Percentiles rank a stretch among this genome's conserved stretches.
Conservation (phyloP, 148 eudicot species). For the Drosera capensis region DNA sequence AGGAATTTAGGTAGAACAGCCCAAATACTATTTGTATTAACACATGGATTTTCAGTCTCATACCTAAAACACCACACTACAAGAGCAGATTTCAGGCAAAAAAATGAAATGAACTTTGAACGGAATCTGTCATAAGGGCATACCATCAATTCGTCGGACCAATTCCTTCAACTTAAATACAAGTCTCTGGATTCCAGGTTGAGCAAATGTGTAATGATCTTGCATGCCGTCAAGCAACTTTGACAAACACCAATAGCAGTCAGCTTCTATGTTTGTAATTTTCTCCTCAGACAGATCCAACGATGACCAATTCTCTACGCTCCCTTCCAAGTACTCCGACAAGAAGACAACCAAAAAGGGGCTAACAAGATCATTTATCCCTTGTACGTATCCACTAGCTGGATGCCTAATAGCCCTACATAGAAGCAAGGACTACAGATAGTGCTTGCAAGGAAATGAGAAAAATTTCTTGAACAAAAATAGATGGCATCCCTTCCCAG, state of each 20-base stretch:
- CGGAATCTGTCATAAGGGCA: not conserved
- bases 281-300: conserved; percentile 46
- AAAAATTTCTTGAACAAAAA: too few relatives aligned
- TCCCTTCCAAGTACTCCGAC: conserved; percentile 70
- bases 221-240: conserved; percentile 97
- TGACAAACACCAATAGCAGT: conserved; percentile 88
- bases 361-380: conserved; percentile 91
- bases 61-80: too few relatives aligned
- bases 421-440: conserved; percentile 3
- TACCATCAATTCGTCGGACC: conserved; percentile 88
- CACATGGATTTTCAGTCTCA: too few relatives aligned
- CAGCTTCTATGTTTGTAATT: conserved; percentile 73
- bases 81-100: too few relatives aligned
- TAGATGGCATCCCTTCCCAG: too few relatives aligned
- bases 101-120: not conserved
- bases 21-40: too few relatives aligned
- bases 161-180: conserved; percentile 92
- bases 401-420: conserved; percentile 99
- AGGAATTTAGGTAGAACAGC: too few relatives aligned
- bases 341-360: conserved; percentile 92
- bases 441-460: too few relatives aligned
- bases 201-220: conserved; percentile 98
- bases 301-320: conserved; percentile 55
- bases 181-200: conserved; percentile 96
- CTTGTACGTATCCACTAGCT: conserved; percentile 98